A percentile compares a stretch with the other conserved stretches of the same genome.
phyloP scores from a whole-genome alignment of 78 protist genomes.

The Bigelowiella natans region DNA sequence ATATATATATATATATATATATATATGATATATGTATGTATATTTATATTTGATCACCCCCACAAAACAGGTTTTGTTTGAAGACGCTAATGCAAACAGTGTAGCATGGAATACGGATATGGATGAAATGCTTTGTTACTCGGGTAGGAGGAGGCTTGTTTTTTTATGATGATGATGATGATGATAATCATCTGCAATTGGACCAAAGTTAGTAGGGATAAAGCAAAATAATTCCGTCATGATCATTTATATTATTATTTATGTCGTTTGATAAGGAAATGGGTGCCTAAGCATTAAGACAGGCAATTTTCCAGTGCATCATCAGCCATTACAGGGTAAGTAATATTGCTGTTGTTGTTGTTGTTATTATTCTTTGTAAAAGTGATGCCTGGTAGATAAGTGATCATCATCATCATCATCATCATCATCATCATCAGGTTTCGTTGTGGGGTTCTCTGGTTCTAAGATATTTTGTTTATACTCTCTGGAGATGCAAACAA shows the following conservation, averaged over 20 bases:
- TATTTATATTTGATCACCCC: not conserved
- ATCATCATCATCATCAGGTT: too few relatives aligned
- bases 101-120: constrained; percentile 52
- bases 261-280: too few relatives aligned
- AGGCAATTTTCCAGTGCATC: constrained; percentile 49
- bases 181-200: too few relatives aligned
- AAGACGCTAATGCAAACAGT: constrained; percentile 38
- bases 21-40: not conserved
- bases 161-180: too few relatives aligned
- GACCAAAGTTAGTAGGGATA: too few relatives aligned
- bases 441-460: constrained; percentile 58
- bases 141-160: not conserved
- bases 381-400: too few relatives aligned
- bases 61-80: not conserved
- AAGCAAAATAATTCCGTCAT: too few relatives aligned
- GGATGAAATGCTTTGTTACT: constrained; percentile 62
- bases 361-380: too few relatives aligned
- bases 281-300: constrained; percentile 59
- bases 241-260: too few relatives aligned
- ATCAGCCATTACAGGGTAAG: constrained; percentile 36
- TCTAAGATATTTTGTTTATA: constrained; percentile 56
- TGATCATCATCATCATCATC: too few relatives aligned
- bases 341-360: too few relatives aligned
- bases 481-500: constrained; percentile 32
- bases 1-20: not conserved